These are phyloP conservation scores for Phaeomoniella chlamydospora DNA, from an alignment of 2,329 filamentous ascomycete species.

Conservation along the genomic window DNA sequence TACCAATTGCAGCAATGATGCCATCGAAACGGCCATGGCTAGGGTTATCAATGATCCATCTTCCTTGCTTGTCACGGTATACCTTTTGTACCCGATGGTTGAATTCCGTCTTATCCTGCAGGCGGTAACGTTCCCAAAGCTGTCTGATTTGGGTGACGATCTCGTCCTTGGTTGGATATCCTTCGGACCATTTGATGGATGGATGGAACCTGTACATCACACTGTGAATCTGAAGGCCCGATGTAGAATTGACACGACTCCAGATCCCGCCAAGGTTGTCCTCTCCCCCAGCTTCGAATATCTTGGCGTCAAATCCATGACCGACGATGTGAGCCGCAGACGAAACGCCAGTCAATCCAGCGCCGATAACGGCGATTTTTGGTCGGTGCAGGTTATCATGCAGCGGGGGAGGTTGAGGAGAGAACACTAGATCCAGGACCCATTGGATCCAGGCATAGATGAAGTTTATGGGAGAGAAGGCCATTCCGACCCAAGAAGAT, in stretches of 20 bases:
- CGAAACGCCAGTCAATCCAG: slow-evolving; percentile 61
- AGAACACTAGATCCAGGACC: slow-evolving; percentile 48
- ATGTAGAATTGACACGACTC: slow-evolving; percentile 71
- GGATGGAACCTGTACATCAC: slow-evolving; percentile 84
- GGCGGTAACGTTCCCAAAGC: slow-evolving; percentile 61
- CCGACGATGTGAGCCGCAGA: slow-evolving; percentile 71
- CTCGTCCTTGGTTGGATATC: slow-evolving; percentile 65
- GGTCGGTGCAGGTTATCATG: slow-evolving; percentile 43
- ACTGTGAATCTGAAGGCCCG: slow-evolving; percentile 68
- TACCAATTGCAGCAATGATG: slow-evolving; percentile 63
- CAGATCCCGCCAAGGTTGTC: slow-evolving; percentile 65
- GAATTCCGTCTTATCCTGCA: slow-evolving; percentile 59
- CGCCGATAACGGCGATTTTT: slow-evolving; percentile 54
- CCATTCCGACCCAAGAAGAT: background rate
- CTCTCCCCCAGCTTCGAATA: slow-evolving; percentile 59
- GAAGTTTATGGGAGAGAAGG: slow-evolving; percentile 34
- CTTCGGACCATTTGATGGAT: slow-evolving; percentile 55
- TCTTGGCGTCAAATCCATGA: slow-evolving; percentile 67
- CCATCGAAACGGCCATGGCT: slow-evolving; percentile 63
- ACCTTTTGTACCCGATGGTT: slow-evolving; percentile 54
- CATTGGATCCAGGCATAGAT: slow-evolving; percentile 53
- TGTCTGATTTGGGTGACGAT: slow-evolving; percentile 58
- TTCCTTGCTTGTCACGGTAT: slow-evolving; percentile 51
- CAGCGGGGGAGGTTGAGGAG: slow-evolving; percentile 53
- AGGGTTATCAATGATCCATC: slow-evolving; percentile 65